phyloP scores from a whole-genome alignment of 2,329 filamentous ascomycete genomes.

The Apiospora sp. region DNA sequence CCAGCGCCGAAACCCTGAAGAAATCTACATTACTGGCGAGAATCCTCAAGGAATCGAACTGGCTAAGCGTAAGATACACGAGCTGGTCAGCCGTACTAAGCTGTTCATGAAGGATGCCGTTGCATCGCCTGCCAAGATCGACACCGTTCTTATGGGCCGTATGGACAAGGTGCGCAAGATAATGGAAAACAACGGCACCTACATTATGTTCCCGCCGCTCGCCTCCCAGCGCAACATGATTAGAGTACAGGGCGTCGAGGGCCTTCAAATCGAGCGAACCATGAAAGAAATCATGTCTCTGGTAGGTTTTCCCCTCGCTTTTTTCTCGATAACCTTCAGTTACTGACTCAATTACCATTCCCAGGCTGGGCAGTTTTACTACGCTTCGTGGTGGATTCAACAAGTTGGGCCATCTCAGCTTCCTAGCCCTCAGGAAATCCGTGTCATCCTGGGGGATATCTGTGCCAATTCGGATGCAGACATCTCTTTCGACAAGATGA shows the following conservation, averaged over 20 bases:
- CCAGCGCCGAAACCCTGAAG: constrained; percentile 80
- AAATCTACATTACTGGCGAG: constrained; percentile 96
- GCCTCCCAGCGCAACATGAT: constrained; percentile 86
- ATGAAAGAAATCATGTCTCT: constrained; percentile 95
- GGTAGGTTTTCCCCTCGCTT: constrained; percentile 59
- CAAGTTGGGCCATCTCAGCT: constrained; percentile 71
- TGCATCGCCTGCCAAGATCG: constrained; percentile 90
- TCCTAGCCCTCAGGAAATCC: constrained; percentile 75
- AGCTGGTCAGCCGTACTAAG: constrained; percentile 81
- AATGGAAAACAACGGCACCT: constrained; percentile 94
- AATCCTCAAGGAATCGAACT: constrained; percentile 82
- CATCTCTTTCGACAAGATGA: constrained; percentile 91
- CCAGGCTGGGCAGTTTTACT: constrained; percentile 95
- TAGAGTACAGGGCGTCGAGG: constrained; percentile 91
- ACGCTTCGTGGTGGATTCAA: constrained; percentile 93
- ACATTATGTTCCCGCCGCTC: constrained; percentile 89
- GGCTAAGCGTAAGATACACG: constrained; percentile 91
- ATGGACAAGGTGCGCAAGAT: constrained; percentile 98
- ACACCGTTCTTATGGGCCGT: constrained; percentile 88
- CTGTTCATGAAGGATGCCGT: constrained; percentile 91
- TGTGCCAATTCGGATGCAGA: constrained; percentile 97
- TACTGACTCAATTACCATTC: constrained; percentile 36
- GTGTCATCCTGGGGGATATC: constrained; percentile 92
- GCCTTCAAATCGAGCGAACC: constrained; percentile 92
- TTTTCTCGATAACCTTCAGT: neutral